Evolutionary conservation across 345 rosid species (phyloP).

Genomic region (Anastatica hierochuntica): DNA sequence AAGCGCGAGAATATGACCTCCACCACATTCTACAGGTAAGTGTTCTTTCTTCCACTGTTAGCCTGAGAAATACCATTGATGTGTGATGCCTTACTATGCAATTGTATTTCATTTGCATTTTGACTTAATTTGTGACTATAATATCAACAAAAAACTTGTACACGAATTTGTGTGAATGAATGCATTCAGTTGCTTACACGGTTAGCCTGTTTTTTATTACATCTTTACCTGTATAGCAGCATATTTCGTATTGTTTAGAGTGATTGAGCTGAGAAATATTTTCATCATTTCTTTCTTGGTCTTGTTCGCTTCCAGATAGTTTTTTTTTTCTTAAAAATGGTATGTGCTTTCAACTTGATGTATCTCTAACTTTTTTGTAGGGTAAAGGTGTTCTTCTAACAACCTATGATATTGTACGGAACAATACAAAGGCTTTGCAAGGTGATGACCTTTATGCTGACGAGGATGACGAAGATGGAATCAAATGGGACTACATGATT

Average conservation of each 20-base stretch:
- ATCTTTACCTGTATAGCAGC: slow-evolving; percentile 1
- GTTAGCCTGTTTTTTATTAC: not conserved
- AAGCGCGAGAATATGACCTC: slow-evolving; percentile 84
- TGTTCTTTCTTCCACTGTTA: slow-evolving; percentile 8
- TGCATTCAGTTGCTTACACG: not conserved
- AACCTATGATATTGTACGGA: slow-evolving; percentile 88
- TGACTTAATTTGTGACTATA: slow-evolving; percentile 8
- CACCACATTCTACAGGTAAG: slow-evolving; percentile 83
- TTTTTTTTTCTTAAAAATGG: no score
- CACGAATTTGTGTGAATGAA: not conserved
- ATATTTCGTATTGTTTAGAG: not conserved
- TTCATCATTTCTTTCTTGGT: no score
- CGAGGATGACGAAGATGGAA: slow-evolving; percentile 46
- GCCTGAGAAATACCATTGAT: no score
- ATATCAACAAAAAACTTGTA: not conserved
- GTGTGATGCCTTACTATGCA: not conserved
- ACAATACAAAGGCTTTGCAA: slow-evolving; percentile 61
- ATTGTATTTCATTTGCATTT: not conserved
- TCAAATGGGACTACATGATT: slow-evolving; percentile 90
- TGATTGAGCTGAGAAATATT: slow-evolving; percentile 7
- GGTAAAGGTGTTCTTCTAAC: slow-evolving; percentile 84
- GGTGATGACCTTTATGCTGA: slow-evolving; percentile 40
- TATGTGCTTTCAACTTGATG: no score
- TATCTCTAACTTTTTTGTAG: no score
- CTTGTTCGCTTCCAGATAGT: no score